Percentiles rank a stretch among this genome's conserved stretches.
Conservation (phyloP, 2,329 filamentous ascomycete genomes). For the Stagonosporopsis rhizophila region DNA sequence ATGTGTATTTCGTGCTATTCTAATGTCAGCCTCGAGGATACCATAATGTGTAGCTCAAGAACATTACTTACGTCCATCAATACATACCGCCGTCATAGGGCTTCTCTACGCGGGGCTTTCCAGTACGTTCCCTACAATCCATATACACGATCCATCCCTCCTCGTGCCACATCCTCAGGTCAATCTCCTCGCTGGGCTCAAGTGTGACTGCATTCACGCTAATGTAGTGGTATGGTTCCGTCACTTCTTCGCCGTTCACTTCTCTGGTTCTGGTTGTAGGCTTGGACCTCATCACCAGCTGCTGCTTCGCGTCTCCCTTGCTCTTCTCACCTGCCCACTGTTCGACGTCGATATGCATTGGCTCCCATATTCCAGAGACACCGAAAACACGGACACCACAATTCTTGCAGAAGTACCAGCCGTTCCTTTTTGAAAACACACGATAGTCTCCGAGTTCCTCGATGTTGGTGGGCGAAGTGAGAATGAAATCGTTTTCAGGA, state of each 20-base stretch:
- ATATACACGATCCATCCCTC: conserved; percentile 44
- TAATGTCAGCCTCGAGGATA: background rate
- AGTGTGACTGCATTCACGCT: conserved; percentile 46
- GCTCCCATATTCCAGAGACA: conserved; percentile 37
- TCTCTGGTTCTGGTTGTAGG: conserved; percentile 12
- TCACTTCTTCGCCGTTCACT: conserved; percentile 24
- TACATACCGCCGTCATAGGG: conserved; percentile 21
- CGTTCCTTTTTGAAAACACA: conserved; percentile 38
- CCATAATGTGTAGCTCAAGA: background rate
- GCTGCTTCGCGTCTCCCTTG: conserved; percentile 17
- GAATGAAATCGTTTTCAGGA: conserved; percentile 54
- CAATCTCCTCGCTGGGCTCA: conserved; percentile 34
- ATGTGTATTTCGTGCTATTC: background rate
- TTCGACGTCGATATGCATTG: conserved; percentile 29
- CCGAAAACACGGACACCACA: conserved; percentile 57
- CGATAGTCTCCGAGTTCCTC: conserved; percentile 53
- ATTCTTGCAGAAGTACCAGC: conserved; percentile 57
- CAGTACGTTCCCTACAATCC: conserved; percentile 23
- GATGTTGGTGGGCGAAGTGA: conserved; percentile 51
- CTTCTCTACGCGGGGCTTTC: background rate
- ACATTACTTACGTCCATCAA: conserved; percentile 1
- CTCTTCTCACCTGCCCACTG: conserved; percentile 29
- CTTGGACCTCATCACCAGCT: conserved; percentile 34
- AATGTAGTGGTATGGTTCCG: conserved; percentile 33
- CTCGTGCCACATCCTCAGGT: conserved; percentile 45